Conservation (phyloP, 441 rosid genomes). For the Gossypium schwendimanii region DNA sequence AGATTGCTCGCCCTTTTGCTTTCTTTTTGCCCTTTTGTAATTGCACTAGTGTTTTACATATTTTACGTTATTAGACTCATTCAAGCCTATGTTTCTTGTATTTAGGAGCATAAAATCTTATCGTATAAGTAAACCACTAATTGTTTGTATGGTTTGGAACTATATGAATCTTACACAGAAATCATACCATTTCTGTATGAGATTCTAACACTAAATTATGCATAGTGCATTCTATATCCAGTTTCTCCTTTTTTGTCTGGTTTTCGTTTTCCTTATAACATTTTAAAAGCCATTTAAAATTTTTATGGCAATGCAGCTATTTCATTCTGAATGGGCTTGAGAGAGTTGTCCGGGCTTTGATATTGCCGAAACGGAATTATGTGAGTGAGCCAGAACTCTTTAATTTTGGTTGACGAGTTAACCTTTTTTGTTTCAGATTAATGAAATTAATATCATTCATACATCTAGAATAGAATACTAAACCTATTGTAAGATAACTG, state of each 20-base stretch:
- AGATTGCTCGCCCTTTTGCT: background rate
- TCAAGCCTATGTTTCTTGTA: background rate
- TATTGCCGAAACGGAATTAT: slow-evolving; percentile 85
- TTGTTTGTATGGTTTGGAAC: background rate
- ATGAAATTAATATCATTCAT: background rate
- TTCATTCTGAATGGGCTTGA: slow-evolving; percentile 90
- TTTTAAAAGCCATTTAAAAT: slow-evolving; percentile 1
- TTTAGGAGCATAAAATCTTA: background rate
- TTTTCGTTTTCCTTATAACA: background rate
- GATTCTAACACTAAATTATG: slow-evolving; percentile 1
- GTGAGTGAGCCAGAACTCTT: slow-evolving; percentile 37
- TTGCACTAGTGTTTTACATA: background rate
- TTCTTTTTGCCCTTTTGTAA: background rate
- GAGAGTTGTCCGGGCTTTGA: slow-evolving; percentile 77
- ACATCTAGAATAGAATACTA: background rate
- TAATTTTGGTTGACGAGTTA: background rate
- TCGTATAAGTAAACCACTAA: background rate
- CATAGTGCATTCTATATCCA: background rate
- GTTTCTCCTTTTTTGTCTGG: background rate
- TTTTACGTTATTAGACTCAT: background rate
- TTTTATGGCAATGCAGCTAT: slow-evolving; percentile 46
- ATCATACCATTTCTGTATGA: background rate
- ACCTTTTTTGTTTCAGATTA: background rate
- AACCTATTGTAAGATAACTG: background rate
- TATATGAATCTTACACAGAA: background rate